Percentiles rank a stretch among this genome's conserved stretches.
Evolutionary conservation across 768 basidiomycete species (phyloP).

Genomic region (Cystoderma amianthinum): DNA sequence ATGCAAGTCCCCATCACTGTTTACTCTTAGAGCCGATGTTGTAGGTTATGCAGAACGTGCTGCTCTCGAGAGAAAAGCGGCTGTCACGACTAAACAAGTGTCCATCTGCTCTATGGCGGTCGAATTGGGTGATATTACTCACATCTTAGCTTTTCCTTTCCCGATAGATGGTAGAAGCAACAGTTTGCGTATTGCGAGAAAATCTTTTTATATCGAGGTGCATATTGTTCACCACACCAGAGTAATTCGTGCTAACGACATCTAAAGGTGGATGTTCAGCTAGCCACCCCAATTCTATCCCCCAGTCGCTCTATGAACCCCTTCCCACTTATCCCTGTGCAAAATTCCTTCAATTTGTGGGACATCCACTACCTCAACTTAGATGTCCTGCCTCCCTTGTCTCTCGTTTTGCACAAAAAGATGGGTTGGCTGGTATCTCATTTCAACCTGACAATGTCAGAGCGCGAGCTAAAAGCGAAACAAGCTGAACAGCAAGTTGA

Average conservation of each 20-base stretch:
- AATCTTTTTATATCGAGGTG: constrained; percentile 44
- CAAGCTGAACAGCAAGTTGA: background rate
- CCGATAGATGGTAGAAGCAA: constrained; percentile 28
- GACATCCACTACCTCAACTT: constrained; percentile 28
- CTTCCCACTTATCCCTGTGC: constrained; percentile 17
- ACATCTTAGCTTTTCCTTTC: constrained; percentile 32
- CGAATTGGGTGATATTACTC: constrained; percentile 14
- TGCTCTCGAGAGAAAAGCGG: constrained; percentile 12
- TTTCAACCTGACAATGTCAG: constrained; percentile 12
- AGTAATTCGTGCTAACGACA: constrained; percentile 1
- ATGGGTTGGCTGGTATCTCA: constrained; percentile 13
- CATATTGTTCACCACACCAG: constrained; percentile 14
- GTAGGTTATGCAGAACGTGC: constrained; percentile 9
- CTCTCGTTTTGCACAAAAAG: constrained; percentile 5
- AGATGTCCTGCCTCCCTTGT: constrained; percentile 13
- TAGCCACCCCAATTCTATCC: constrained; percentile 10
- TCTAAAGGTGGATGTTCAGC: constrained; percentile 17
- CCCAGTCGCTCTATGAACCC: constrained; percentile 10
- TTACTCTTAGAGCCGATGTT: constrained; percentile 16
- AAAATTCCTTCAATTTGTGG: constrained; percentile 9
- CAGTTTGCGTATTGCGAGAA: constrained; percentile 44
- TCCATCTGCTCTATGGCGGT: constrained; percentile 25
- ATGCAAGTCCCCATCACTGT: constrained; percentile 4
- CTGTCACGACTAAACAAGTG: constrained; percentile 15
- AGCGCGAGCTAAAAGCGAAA: constrained; percentile 5